Percentiles rank a stretch among this genome's conserved stretches.
phyloP scores from a whole-genome alignment of 768 basidiomycete genomes.

The Pisolithus albus region DNA sequence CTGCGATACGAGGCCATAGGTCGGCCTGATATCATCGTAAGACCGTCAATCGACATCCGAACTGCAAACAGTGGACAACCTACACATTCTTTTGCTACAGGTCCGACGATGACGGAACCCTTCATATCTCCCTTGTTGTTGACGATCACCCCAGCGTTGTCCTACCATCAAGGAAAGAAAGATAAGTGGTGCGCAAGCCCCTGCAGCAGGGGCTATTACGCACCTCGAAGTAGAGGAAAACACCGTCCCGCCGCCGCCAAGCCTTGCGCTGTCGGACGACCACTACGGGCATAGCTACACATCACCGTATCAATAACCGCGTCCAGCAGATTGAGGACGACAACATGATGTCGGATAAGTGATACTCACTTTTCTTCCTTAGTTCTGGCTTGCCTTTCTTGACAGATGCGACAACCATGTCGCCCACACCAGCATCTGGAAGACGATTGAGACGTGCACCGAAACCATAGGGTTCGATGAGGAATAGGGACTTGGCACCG shows the following conservation, averaged over 20 bases:
- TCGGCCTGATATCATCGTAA: conserved; percentile 56
- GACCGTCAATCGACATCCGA: not conserved
- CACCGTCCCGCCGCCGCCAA: conserved; percentile 96
- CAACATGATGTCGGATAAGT: not conserved
- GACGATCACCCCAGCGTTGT: conserved; percentile 95
- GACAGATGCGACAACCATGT: conserved; percentile 94
- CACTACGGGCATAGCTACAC: conserved; percentile 89
- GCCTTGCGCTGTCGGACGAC: conserved; percentile 97
- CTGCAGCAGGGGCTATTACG: conserved; percentile 12
- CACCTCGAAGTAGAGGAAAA: conserved; percentile 97
- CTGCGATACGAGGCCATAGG: conserved; percentile 98
- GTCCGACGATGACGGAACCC: conserved; percentile 93
- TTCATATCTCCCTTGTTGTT: conserved; percentile 99
- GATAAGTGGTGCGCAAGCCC: not conserved
- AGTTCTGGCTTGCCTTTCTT: conserved; percentile 99
- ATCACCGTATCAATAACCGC: conserved; percentile 3
- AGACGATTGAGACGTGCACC: conserved; percentile 96
- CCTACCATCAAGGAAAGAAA: conserved; percentile 33
- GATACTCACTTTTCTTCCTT: conserved; percentile 91
- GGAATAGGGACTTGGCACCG: conserved; percentile 90
- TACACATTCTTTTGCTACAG: conserved; percentile 99
- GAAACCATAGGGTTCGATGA: conserved; percentile 94
- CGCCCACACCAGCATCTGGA: conserved; percentile 91
- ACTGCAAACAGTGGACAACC: conserved; percentile 26
- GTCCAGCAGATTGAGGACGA: not conserved